Evolutionary conservation across 225 moss, liverwort and hornwort species (phyloP), one percentile per base, ranked within the genome.

Genomic region (Marchantia paleacea): DNA sequence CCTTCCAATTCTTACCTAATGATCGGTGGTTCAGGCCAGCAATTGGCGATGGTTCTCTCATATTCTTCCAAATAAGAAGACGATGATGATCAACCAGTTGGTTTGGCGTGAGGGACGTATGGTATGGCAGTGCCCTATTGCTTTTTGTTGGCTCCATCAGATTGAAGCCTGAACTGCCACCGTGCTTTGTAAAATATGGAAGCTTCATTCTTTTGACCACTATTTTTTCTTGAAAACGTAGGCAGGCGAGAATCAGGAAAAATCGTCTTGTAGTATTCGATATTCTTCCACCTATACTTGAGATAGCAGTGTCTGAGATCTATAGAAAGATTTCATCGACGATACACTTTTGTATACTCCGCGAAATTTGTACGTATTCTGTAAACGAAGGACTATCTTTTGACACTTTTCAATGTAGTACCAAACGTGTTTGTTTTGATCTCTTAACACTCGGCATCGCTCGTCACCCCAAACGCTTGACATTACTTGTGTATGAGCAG

Each of bases 231-330:
- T 60, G 20, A 11, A 60, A 51, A 28, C 30, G 55, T 76, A 76
- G 58, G 31, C 75, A 76, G 75, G 31, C 58, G 60, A 60, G 75
- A 76, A 60, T 31, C 57, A 60, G 31, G 75, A 54, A 28, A 53
- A 15, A 74, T 54, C 54, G 54, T 74, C 54, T 54, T 74, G 74
- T 55, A 54, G 54, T 74, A 55, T 54, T 74, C 26, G 28, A 60
- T 60, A 58, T 58, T 58, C 75, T 18, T 31, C 31, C 39, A 60
- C 30, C 60, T 76, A 76, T 60, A 30, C 75, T n/a, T 76, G 58
- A 76, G 30, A 76, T 76, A 76, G 75, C 75, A 76, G 58, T 58
- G 58, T 54, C 58, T 76, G 75, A 76, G 75, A 61, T 76, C 75
- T 58, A 76, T 39, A 22, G 31, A 76, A 16, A 76, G 58, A 60